phyloP scores from a whole-genome alignment of 441 rosid genomes.

The Iberis amara region DNA sequence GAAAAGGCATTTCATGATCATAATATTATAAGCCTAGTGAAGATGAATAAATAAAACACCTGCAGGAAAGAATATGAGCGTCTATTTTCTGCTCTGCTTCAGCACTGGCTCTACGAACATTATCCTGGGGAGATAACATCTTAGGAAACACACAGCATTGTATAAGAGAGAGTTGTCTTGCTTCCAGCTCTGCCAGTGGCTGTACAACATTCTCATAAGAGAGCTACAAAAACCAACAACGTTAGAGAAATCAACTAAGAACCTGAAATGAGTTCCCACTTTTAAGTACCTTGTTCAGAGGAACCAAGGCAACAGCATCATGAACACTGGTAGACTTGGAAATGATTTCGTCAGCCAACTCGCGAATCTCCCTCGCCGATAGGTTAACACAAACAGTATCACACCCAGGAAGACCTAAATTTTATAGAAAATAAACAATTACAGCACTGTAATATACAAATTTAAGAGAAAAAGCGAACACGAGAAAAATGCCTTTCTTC shows the following conservation, averaged over 20 bases:
- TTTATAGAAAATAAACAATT: background rate
- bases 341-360: slow-evolving; percentile 56
- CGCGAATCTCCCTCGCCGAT: slow-evolving; percentile 63
- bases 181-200: slow-evolving; percentile 71
- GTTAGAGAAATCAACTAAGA: too few relatives aligned
- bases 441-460: background rate
- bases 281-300: slow-evolving; percentile 60
- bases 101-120: slow-evolving; percentile 66
- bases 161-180: slow-evolving; percentile 51
- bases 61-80: slow-evolving; percentile 53
- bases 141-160: slow-evolving; percentile 77
- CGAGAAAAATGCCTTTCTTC: slow-evolving; percentile 45
- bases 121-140: slow-evolving; percentile 56
- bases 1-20: background rate
- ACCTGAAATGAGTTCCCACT: background rate
- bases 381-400: slow-evolving; percentile 46
- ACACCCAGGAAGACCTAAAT: slow-evolving; percentile 71
- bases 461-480: slow-evolving; percentile 3
- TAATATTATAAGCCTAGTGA: background rate
- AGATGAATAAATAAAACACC: slow-evolving; percentile 38
- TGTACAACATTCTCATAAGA: slow-evolving; percentile 56
- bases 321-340: slow-evolving; percentile 66
- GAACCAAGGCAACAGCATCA: slow-evolving; percentile 65
- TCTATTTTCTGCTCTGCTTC: slow-evolving; percentile 79
- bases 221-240: background rate